These are phyloP conservation scores for Didymella arachidicola DNA, from an alignment of 2,329 filamentous ascomycete genomes.

Conservation along the genomic window DNA sequence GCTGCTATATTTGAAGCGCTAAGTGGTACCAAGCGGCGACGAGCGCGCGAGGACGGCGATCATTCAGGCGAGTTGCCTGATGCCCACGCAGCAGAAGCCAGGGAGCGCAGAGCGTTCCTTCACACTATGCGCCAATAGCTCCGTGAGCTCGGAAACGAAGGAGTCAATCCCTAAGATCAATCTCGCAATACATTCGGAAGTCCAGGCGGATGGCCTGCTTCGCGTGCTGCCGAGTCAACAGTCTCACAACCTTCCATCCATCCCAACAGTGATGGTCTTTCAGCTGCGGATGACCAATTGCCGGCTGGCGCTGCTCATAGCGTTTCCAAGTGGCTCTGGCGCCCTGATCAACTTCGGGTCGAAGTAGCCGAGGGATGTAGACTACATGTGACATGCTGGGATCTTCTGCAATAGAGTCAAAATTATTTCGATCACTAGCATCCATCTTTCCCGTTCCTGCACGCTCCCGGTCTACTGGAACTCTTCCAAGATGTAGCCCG, in stretches of 20 bases:
- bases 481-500: slow-evolving; percentile 24
- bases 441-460: slow-evolving; percentile 36
- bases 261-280: slow-evolving; percentile 28
- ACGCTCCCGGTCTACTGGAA: slow-evolving; percentile 34
- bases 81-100: slow-evolving; percentile 14
- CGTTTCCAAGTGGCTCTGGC: slow-evolving; percentile 34
- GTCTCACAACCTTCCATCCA: slow-evolving; percentile 4
- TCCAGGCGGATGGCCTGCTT: slow-evolving; percentile 20
- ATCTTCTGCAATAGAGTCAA: slow-evolving; percentile 39
- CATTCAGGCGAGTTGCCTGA: slow-evolving; percentile 6
- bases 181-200: slow-evolving; percentile 30
- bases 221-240: slow-evolving; percentile 13
- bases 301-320: slow-evolving; percentile 32
- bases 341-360: slow-evolving; percentile 24
- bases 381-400: slow-evolving; percentile 25
- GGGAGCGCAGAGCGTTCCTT: slow-evolving; percentile 34
- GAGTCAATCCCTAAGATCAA: slow-evolving; percentile 32
- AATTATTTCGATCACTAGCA: slow-evolving; percentile 42
- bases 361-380: neutral
- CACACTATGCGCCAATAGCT: slow-evolving; percentile 40
- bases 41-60: slow-evolving; percentile 16
- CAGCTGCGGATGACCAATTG: slow-evolving; percentile 34
- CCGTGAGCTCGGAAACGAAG: slow-evolving; percentile 34
- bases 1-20: slow-evolving; percentile 26
- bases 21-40: slow-evolving; percentile 29